Base-by-base conservation (phyloP, 441 rosid species). In the Kokia cookei region DNA sequence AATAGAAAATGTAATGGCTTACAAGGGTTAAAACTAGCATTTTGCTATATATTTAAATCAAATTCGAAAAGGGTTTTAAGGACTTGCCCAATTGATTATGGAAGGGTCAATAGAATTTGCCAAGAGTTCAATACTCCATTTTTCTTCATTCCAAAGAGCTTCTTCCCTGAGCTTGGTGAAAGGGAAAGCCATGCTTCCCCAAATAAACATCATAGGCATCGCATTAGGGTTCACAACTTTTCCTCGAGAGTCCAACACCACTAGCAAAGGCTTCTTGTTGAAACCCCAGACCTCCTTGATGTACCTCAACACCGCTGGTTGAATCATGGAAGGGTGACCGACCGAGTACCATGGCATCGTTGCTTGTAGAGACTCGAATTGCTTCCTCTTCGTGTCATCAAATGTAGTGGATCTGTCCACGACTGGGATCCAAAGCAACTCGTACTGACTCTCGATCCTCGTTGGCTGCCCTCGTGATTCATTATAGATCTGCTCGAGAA, bases 341-440 rank as follows among this genome's bases (percentile, higher is more conserved):
- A 83, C 83, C 0, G 86, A 80, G 81, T 70, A 72, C 88, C 90
- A 86, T 8, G 81, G 79, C 87, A 84, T 84, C 70, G 10, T 32
- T 1, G 8, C 53, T 62, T 78, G 82, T 1, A 81, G 65, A 2
- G 2, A 7, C 68, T 75, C 69, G 10, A 84, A 86, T 54, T 62
- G 37, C 4, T 4, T 9, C 48, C 71, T 72, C 9, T 42, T 73
- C 19, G n/a, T 74, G 14, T 73, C 77, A 26, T 72, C 63, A 82
- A 78, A 80, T n/a, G 79, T 71, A 1, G 24, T 42, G 12, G 83
- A 72, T 68, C 69, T 64, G 62, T 78, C 86, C 12, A 80, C 76
- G 9, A 84, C 64, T 0, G 86, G 88, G 32, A 86, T 64, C 90
- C 90, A 86, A 12, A 84, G 83, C 9, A 83, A 76, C 73, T 86